These are phyloP conservation scores for Geosmithia morbida DNA, from an alignment of 2,329 filamentous ascomycete species.

Conservation along the genomic window DNA sequence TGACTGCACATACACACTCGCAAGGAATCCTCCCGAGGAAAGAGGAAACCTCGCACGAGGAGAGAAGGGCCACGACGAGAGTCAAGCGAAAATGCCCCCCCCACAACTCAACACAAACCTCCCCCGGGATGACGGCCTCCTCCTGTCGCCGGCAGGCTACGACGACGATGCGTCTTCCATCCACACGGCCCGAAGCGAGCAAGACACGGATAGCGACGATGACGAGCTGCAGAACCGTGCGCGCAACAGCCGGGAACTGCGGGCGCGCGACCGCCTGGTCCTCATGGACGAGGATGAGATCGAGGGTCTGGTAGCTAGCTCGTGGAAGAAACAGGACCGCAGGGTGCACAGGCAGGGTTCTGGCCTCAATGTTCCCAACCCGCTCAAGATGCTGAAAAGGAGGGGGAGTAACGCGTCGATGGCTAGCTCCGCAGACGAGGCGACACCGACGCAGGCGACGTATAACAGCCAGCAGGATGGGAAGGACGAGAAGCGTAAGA, in stretches of 20 bases:
- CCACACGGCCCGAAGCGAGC: slow-evolving; percentile 47
- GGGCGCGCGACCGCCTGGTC: slow-evolving; percentile 54
- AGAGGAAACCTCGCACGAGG: background rate
- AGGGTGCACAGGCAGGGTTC: slow-evolving; percentile 28
- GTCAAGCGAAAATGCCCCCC: background rate
- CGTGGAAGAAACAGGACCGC: slow-evolving; percentile 32
- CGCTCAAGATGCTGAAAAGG: slow-evolving; percentile 28
- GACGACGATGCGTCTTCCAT: slow-evolving; percentile 57
- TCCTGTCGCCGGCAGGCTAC: slow-evolving; percentile 50
- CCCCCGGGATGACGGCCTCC: slow-evolving; percentile 15
- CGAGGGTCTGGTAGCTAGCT: slow-evolving; percentile 42
- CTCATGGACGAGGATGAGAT: slow-evolving; percentile 64
- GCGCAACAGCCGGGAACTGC: slow-evolving; percentile 55
- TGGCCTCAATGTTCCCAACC: slow-evolving; percentile 33
- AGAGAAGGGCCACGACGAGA: background rate
- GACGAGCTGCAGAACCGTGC: slow-evolving; percentile 52
- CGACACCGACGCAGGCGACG: background rate
- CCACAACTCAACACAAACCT: background rate
- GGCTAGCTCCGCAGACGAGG: background rate
- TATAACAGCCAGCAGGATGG: slow-evolving; percentile 10
- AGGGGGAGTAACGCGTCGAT: slow-evolving; percentile 13
- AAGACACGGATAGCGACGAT: slow-evolving; percentile 65
- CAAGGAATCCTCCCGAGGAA: no score
- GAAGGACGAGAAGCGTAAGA: slow-evolving; percentile 4
- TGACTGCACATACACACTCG: background rate